Base-by-base conservation (phyloP, 306 rosid species). In the Begonia loranthoides region DNA sequence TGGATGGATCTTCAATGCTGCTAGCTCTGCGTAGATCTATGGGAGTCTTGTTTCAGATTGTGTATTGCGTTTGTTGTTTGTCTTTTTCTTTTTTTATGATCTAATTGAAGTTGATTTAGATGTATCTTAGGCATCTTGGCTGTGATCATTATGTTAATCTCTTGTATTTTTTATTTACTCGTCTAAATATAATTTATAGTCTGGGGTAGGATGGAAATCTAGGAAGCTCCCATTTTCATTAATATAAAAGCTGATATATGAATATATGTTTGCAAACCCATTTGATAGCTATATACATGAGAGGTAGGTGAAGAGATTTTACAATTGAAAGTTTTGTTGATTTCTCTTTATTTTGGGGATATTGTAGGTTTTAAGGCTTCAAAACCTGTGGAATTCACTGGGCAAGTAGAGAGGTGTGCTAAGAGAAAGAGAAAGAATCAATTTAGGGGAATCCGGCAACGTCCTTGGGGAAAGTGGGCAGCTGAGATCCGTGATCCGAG, bases 381-480 rank as follows among this genome's bases (percentile, higher is more conserved):
- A 50, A 86, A 79, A 57, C 52, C 86, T 45, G 81, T 45, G 33
- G 83, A 90, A 57, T 72, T 55, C 17, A 66, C 66, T 36, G 85
- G 61, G 41, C 82, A 64, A 65, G 76, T 79, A 64, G 95, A 83
- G 72, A 73, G 76, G 72, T 73, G 78, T 49, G 63, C 79, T 1
- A 90, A 78, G 63, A 78, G 96, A 49, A 83, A 77, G 80, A 73
- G 99, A 71, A 92, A 92, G 73, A 92, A 92, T 50, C 96, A 86
- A 64, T 92, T 68, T 33, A 52, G 99, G 58, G 99, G 99, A 45
- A 92, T 92, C 69, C 85, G 99, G 13, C 99, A 92, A 66, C 96
- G 99, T 15, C 96, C 99, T 41, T 92, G 99, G 99, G 99, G 99
- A 14, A 92, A 92, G 66, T 92, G 99, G 99, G 99, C 99, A 9